Percentiles rank a stretch among this genome's conserved stretches.
Conservation (phyloP, 2,329 filamentous ascomycete species). For the Neoarthrinium moseri region DNA sequence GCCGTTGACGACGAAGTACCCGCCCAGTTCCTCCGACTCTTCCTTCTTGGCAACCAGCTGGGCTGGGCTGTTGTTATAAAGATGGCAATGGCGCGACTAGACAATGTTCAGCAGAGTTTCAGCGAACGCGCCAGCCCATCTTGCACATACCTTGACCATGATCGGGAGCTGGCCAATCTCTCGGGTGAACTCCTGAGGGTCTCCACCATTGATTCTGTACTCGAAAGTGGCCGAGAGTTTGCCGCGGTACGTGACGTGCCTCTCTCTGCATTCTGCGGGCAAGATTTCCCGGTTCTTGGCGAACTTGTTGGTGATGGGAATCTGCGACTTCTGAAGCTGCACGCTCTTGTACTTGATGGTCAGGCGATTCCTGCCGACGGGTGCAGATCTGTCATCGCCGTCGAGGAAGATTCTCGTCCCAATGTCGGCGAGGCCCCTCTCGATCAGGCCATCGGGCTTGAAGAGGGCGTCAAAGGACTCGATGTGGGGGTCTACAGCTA, state of each 20-base stretch:
- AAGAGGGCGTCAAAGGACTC: slow-evolving; percentile 95
- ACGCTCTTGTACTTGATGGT: slow-evolving; percentile 78
- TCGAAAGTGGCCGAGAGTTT: slow-evolving; percentile 81
- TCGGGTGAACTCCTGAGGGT: slow-evolving; percentile 77
- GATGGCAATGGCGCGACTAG: slow-evolving; percentile 85
- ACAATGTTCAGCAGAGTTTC: slow-evolving; percentile 19
- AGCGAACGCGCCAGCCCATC: slow-evolving; percentile 14
- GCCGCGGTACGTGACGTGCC: slow-evolving; percentile 88
- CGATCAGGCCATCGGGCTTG: slow-evolving; percentile 66
- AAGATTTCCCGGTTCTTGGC: slow-evolving; percentile 83
- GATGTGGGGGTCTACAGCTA: slow-evolving; percentile 87
- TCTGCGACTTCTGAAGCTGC: slow-evolving; percentile 75
- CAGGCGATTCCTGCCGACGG: slow-evolving; percentile 68
- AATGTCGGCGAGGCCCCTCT: slow-evolving; percentile 81
- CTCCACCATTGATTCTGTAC: slow-evolving; percentile 82
- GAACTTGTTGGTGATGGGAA: slow-evolving; percentile 82
- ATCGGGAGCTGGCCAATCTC: slow-evolving; percentile 89
- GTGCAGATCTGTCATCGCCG: slow-evolving; percentile 64
- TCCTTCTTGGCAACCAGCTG: slow-evolving; percentile 85
- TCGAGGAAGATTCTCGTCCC: slow-evolving; percentile 86
- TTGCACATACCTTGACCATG: slow-evolving; percentile 75
- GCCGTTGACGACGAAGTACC: slow-evolving; percentile 97
- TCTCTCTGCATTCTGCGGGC: slow-evolving; percentile 90
- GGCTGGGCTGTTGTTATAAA: slow-evolving; percentile 81
- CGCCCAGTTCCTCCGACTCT: slow-evolving; percentile 92